Evolutionary conservation across 352 stramenopile genomes (phyloP).

Genomic region (Globisporangium acanthophoron): DNA sequence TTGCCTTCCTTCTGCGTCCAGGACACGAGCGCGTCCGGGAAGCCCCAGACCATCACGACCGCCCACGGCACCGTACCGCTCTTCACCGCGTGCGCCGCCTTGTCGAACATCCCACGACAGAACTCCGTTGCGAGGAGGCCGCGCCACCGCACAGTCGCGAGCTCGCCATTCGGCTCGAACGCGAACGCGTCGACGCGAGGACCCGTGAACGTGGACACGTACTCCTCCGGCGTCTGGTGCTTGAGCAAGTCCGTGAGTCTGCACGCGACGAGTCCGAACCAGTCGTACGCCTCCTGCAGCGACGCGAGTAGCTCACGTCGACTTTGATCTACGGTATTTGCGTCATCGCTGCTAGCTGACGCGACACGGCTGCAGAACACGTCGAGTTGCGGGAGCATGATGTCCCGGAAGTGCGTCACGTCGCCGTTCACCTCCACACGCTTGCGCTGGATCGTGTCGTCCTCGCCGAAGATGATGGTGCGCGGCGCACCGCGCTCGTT

Average conservation of each 20-base stretch:
- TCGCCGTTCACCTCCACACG: slow-evolving; percentile 58
- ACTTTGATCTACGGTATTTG: not conserved
- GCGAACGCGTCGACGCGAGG: slow-evolving; percentile 27
- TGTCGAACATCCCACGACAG: slow-evolving; percentile 43
- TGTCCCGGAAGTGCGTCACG: slow-evolving; percentile 29
- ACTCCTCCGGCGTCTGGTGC: slow-evolving; percentile 52
- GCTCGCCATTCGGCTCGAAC: slow-evolving; percentile 23
- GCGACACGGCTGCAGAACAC: slow-evolving; percentile 20
- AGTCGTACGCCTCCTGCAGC: slow-evolving; percentile 62
- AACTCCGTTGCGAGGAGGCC: slow-evolving; percentile 61
- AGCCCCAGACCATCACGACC: slow-evolving; percentile 75
- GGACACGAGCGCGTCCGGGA: slow-evolving; percentile 64
- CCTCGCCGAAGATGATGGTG: slow-evolving; percentile 70
- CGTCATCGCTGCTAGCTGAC: not conserved
- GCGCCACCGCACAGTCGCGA: slow-evolving; percentile 67
- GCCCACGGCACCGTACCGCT: slow-evolving; percentile 51
- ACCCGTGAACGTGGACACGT: slow-evolving; percentile 72
- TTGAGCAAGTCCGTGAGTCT: slow-evolving; percentile 49
- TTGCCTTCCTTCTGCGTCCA: slow-evolving; percentile 44
- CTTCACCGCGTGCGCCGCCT: slow-evolving; percentile 39
- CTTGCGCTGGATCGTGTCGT: slow-evolving; percentile 49
- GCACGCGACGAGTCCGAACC: slow-evolving; percentile 67
- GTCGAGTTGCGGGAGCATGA: slow-evolving; percentile 57
- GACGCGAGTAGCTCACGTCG: slow-evolving; percentile 23
- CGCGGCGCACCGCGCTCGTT: slow-evolving; percentile 52